These are phyloP conservation scores for Zhuliangozyma parablackwelliae DNA, from an alignment of 1,139 yeast genomes.

Conservation along the genomic window DNA sequence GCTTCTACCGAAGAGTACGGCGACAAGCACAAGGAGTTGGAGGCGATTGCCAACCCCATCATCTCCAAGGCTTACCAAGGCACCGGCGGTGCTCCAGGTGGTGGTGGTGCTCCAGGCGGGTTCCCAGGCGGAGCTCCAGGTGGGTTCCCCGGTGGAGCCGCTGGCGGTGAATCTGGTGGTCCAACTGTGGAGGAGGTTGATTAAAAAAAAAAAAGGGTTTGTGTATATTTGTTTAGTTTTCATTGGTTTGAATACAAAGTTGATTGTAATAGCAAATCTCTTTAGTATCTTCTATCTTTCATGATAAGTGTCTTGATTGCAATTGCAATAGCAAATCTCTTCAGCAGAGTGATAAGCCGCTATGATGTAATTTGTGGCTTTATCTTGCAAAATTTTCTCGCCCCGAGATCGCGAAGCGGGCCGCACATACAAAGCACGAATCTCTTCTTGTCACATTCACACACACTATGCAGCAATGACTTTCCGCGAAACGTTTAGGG, in stretches of 20 bases:
- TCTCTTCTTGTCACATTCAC: too few species aligned
- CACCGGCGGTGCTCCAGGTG: constrained; percentile 24
- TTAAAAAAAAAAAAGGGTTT: constrained; percentile 18
- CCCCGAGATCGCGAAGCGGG: too few species aligned
- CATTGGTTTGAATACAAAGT: too few species aligned
- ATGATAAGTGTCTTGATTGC: too few species aligned
- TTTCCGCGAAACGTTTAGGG: constrained; percentile 20
- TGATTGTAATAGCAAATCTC: too few species aligned
- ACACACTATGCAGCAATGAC: constrained; percentile 1
- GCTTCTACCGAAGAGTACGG: constrained; percentile 52
- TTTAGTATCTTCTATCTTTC: too few species aligned
- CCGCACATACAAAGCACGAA: too few species aligned
- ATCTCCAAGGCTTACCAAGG: constrained; percentile 58
- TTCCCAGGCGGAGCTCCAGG: constrained; percentile 35
- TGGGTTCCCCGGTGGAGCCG: constrained; percentile 37
- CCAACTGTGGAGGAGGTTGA: constrained; percentile 77
- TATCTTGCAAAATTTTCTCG: too few species aligned
- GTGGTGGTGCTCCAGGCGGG: constrained; percentile 6
- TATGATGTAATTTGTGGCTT: too few species aligned
- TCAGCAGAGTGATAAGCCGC: too few species aligned
- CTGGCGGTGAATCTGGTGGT: constrained; percentile 35
- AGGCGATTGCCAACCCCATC: constrained; percentile 60
- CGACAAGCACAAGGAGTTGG: constrained; percentile 65
- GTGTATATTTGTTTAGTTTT: too few species aligned
- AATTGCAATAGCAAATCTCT: too few species aligned